Evolutionary conservation across 2,329 filamentous ascomycete genomes (phyloP).

Genomic region (Huntiella bhutanensis): DNA sequence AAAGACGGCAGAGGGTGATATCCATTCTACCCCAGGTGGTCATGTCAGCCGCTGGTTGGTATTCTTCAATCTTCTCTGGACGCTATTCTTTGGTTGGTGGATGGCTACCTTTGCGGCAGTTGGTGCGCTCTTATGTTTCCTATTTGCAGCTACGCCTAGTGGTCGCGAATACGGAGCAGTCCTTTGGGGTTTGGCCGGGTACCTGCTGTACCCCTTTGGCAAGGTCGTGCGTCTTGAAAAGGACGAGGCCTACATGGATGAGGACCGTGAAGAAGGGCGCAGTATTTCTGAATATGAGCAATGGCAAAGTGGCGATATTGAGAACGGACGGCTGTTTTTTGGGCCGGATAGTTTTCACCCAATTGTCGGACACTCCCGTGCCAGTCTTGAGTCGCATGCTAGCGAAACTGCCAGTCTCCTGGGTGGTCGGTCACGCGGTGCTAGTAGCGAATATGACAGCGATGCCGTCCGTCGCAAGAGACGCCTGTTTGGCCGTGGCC

Average conservation of each 20-base stretch:
- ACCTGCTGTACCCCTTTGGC: conserved; percentile 90
- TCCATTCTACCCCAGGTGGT: conserved; percentile 82
- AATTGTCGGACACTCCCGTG: conserved; percentile 66
- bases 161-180: conserved; percentile 72
- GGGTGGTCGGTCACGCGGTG: conserved; percentile 28
- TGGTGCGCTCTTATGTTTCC: conserved; percentile 59
- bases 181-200: conserved; percentile 65
- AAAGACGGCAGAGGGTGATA: conserved; percentile 88
- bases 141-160: conserved; percentile 62
- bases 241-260: conserved; percentile 83
- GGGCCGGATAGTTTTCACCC: conserved; percentile 59
- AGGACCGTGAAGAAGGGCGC: conserved; percentile 86
- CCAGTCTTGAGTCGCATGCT: conserved; percentile 67
- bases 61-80: conserved; percentile 82
- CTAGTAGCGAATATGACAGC: conserved; percentile 17
- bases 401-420: conserved; percentile 83
- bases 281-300: conserved; percentile 98
- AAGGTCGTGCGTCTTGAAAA: conserved; percentile 87
- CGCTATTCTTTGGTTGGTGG: conserved; percentile 90
- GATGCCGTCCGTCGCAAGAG: conserved; percentile 35
- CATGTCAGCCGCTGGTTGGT: conserved; percentile 70
- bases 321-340: conserved; percentile 91
- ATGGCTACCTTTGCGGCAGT: conserved; percentile 56
- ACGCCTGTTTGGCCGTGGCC: conserved; percentile 77
- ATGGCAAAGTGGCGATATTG: conserved; percentile 94